Base-by-base conservation (phyloP, 2,329 filamentous ascomycete species). In the Apiospora kogelbergensis region DNA sequence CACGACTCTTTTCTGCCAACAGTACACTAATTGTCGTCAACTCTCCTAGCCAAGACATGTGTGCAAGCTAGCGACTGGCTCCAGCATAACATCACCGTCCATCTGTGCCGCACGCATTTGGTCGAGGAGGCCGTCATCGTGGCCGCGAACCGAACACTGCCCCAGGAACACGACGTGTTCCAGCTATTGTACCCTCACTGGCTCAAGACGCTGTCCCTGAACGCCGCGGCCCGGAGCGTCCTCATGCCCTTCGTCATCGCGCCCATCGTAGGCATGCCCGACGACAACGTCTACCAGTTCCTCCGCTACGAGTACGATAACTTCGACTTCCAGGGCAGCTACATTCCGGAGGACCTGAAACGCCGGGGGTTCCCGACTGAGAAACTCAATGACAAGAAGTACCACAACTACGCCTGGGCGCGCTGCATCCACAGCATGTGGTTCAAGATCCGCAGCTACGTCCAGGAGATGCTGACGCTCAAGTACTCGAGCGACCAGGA, bases 381-480 rank as follows among this genome's bases (percentile, higher is more conserved):
- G 9, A 75, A 76, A 1, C 74, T 81, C 0, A 71, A 72, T 11
- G 76, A 80, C 60, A 67, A 73, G 7, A 81, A 80, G 68, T 86
- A 82, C 76, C 78, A 80, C 68, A 86, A 86, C 75, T 86, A 86
- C 71, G 77, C 81, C 7, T 86, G 85, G 70, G 84, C 79, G n/a
- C 80, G 80, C 70, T 82, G 84, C 74, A 82, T 85, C 72, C 71
- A 79, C 5, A 72, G 76, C 9, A 81, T 86, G 74, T 86, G 84
- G 84, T 71, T 74, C 6, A 75, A 75, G 5, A 78, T 86, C 40
- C 79, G 78, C 22, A 71, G 77, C 4, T 86, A 83, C 70, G 83
- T 85, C 64, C 73, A 74, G 22, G 74, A 76, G 1, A 80, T 83
- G 73, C 76, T 85, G 0, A 67, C 71, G 3, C 75, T 77, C n/a